These are phyloP conservation scores for Hypocrella siamensis DNA, from an alignment of 2,329 filamentous ascomycete genomes.

Conservation along the genomic window DNA sequence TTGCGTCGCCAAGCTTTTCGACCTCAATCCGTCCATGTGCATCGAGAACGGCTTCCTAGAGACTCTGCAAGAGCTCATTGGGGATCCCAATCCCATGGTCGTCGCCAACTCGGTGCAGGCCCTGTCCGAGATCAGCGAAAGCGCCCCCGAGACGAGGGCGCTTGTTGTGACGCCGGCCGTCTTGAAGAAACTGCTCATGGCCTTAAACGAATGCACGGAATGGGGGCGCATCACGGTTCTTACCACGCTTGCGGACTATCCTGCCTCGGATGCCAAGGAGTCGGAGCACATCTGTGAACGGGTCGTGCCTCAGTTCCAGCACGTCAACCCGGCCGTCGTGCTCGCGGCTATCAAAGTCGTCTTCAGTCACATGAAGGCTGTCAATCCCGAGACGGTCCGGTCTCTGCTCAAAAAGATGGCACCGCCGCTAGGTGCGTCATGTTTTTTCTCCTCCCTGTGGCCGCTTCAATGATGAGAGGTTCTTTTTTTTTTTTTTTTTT, in stretches of 20 bases:
- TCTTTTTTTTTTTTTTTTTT: neutral
- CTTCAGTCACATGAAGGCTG: slow-evolving; percentile 84
- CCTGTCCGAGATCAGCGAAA: slow-evolving; percentile 78
- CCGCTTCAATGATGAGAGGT: neutral
- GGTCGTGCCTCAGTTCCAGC: slow-evolving; percentile 92
- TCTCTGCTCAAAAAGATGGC: slow-evolving; percentile 98
- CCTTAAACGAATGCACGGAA: slow-evolving; percentile 94
- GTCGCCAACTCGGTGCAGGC: slow-evolving; percentile 95
- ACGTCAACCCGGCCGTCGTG: slow-evolving; percentile 94
- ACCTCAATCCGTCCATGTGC: slow-evolving; percentile 82
- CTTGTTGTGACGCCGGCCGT: slow-evolving; percentile 68
- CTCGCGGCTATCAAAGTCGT: slow-evolving; percentile 96
- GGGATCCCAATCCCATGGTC: slow-evolving; percentile 97
- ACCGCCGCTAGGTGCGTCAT: slow-evolving; percentile 61
- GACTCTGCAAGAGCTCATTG: slow-evolving; percentile 85
- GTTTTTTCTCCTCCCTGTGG: neutral
- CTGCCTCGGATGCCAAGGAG: slow-evolving; percentile 77
- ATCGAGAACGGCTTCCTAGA: slow-evolving; percentile 95
- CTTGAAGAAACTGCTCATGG: slow-evolving; percentile 91
- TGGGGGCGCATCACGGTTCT: slow-evolving; percentile 95
- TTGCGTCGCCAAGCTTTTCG: slow-evolving; percentile 94
- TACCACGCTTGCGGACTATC: slow-evolving; percentile 78
- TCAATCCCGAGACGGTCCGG: slow-evolving; percentile 62
- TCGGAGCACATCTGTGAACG: slow-evolving; percentile 96
- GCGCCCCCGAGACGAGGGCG: slow-evolving; percentile 78